Conservation (phyloP, 129 eudicot genomes). For the Smallanthus sonchifolius region DNA sequence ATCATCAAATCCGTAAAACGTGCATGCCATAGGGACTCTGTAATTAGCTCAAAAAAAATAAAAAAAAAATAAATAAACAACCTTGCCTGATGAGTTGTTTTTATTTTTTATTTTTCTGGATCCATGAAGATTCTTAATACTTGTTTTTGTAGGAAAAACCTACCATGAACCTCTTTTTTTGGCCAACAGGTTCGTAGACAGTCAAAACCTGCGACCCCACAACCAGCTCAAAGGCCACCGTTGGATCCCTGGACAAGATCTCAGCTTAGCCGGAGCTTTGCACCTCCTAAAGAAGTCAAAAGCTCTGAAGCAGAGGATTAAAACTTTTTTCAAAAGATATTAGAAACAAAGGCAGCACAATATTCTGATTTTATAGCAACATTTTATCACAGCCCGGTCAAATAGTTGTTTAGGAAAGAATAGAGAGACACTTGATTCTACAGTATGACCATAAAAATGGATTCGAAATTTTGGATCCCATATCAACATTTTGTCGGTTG, state of each 20-base stretch:
- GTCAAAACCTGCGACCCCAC: slow-evolving; percentile 76
- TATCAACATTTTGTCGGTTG: neutral
- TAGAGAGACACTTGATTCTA: neutral
- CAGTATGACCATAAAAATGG: slow-evolving; percentile 3
- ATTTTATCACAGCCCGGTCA: neutral
- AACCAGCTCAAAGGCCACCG: slow-evolving; percentile 68
- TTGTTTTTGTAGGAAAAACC: neutral
- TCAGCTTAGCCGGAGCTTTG: slow-evolving; percentile 76
- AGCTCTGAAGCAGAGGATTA: slow-evolving; percentile 44
- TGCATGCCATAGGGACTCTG: no score
- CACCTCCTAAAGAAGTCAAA: slow-evolving; percentile 82
- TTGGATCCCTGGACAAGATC: slow-evolving; percentile 96
- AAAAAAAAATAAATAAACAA: no score
- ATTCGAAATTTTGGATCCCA: slow-evolving; percentile 9
- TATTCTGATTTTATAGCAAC: slow-evolving; percentile 11
- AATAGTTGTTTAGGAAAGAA: slow-evolving; percentile 2
- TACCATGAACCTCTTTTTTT: neutral
- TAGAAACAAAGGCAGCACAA: neutral
- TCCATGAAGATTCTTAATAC: neutral
- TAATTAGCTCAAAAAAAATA: no score
- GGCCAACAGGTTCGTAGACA: slow-evolving; percentile 97
- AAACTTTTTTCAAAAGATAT: slow-evolving; percentile 12
- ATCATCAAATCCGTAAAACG: no score
- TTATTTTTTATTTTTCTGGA: no score
- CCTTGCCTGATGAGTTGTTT: no score